These are phyloP conservation scores for Fraxinus sp. DNA, from an alignment of 305 asterid genomes.

Conservation along the genomic window DNA sequence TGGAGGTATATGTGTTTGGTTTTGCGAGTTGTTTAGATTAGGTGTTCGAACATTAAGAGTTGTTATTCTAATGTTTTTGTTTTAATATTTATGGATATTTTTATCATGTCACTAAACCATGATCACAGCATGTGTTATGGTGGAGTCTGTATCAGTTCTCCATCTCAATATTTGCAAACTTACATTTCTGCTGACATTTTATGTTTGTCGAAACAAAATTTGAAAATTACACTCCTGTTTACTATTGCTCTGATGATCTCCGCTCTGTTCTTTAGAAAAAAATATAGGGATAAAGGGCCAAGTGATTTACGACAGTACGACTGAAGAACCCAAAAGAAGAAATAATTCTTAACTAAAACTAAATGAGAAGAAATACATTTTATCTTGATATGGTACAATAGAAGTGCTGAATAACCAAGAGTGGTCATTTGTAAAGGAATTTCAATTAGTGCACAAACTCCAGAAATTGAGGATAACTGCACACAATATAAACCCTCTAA, in stretches of 20 bases:
- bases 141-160: neutral
- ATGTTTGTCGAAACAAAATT: slow-evolving; percentile 6
- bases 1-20: slow-evolving; percentile 20
- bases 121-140: slow-evolving; percentile 1
- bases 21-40: neutral
- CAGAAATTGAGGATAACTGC: neutral
- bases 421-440: neutral
- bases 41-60: slow-evolving; percentile 4
- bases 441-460: neutral
- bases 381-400: neutral
- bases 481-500: neutral
- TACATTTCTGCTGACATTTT: slow-evolving; percentile 1
- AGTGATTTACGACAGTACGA: neutral
- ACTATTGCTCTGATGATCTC: neutral
- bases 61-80: slow-evolving; percentile 9
- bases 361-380: neutral
- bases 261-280: neutral
- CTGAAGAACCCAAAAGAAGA: neutral
- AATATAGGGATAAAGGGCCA: neutral
- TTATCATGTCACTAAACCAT: neutral
- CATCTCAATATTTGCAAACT: slow-evolving; percentile 6
- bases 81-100: slow-evolving; percentile 5
- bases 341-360: neutral
- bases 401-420: neutral
- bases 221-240: neutral